phyloP scores from a whole-genome alignment of 1,284 basidiomycete genomes.

The Fistulina hepatica region DNA sequence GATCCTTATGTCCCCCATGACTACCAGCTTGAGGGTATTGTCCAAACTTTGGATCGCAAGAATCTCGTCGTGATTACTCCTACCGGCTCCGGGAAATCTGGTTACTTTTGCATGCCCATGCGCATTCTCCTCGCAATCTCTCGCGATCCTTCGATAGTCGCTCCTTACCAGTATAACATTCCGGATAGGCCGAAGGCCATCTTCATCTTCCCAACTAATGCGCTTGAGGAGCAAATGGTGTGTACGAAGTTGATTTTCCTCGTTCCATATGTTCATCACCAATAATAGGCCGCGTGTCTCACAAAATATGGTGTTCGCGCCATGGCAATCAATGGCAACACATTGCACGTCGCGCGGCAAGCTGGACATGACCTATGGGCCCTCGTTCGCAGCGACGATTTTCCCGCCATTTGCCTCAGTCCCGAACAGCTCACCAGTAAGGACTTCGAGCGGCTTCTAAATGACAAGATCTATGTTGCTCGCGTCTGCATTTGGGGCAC shows the following conservation, averaged over 20 bases:
- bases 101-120: slow-evolving; percentile 11
- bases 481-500: slow-evolving; percentile 15
- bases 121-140: slow-evolving; percentile 10
- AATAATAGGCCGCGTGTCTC: too few relatives aligned
- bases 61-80: slow-evolving; percentile 16
- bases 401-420: slow-evolving; percentile 19
- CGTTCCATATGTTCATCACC: too few relatives aligned
- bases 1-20: slow-evolving; percentile 14
- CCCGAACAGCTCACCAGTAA: slow-evolving; percentile 19
- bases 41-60: slow-evolving; percentile 13
- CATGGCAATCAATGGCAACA: slow-evolving; percentile 19
- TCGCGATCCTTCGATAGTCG: slow-evolving; percentile 6
- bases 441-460: slow-evolving; percentile 15
- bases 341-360: slow-evolving; percentile 10
- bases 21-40: slow-evolving; percentile 17
- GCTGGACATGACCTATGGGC: slow-evolving; percentile 16
- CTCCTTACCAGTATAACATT: slow-evolving; percentile 6
- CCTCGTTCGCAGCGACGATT: slow-evolving; percentile 1
- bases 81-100: slow-evolving; percentile 15
- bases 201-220: slow-evolving; percentile 11
- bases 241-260: too few relatives aligned
- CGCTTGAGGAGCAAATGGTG: not conserved
- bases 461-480: slow-evolving; percentile 12
- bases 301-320: slow-evolving; percentile 10
- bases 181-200: slow-evolving; percentile 8